Base-by-base conservation (phyloP, 495 filamentous ascomycete genomes). In the Thozetella sp. region DNA sequence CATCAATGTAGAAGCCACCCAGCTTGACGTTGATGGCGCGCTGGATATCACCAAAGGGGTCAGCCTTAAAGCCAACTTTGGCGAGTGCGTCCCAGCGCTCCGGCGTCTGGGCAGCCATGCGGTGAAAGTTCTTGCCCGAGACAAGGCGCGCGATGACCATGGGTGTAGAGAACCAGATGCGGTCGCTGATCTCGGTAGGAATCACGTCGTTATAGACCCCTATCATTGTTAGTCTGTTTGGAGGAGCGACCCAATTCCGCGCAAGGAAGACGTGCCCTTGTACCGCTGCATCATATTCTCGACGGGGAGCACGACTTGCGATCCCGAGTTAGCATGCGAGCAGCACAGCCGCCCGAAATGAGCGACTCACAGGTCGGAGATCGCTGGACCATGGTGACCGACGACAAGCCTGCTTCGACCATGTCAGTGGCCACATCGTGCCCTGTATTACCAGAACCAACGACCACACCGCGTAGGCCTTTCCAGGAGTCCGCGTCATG, bases 1-100 rank as follows among this genome's bases (percentile, higher is more conserved):
- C 87, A 63, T 92, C 89, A 66, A 91, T 85, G 56, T 90, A 90
- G 69, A 90, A 90, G 1, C 87, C 87, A 1, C 88, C 88, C 4
- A 88, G 86, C 4, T 81, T 81, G 64, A 86, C 81, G 59, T 92
- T 92, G 66, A 91, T 90, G 2, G 84, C 70, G 51, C 82, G 72
- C 17, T 92, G 59, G 11, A 82, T 82, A 64, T 85, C 80, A 0
- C 85, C 82, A 0, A 89, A 88, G 1, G 66, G 67, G 63, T 92
- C 88, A 1, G 87, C 74, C 57, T 80, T 80, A 69, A 90, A 91
- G 0, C 89, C 88, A 2, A 79, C 86, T 55, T 79, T 81, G 45
- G 75, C 70, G 17, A 93, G 76, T 0, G 87, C 89, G 15, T 79
- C 76, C 17, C 88, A 75, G 11, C 63, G 51, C 26, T 67, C 61